phyloP scores from a whole-genome alignment of 1,139 yeast genomes.

The Candida tropicalis region DNA sequence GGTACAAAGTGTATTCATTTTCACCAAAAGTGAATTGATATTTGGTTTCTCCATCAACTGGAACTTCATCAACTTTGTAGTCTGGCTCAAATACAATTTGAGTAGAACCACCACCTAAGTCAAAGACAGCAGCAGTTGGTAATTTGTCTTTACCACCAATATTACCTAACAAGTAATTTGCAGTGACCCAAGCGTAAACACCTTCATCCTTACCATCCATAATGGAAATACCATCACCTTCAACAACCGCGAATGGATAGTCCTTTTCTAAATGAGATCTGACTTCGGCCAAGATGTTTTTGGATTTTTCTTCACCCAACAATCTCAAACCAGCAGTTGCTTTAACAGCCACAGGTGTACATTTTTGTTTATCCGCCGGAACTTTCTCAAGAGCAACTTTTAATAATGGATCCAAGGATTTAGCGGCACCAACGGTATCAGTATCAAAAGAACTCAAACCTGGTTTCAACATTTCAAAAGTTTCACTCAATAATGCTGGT shows the following conservation, averaged over 20 bases:
- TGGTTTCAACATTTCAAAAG: conserved; percentile 86
- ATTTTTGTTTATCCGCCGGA: conserved; percentile 69
- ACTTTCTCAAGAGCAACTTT: conserved; percentile 72
- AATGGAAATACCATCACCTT: conserved; percentile 80
- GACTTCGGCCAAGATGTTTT: conserved; percentile 73
- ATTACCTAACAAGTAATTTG: conserved; percentile 89
- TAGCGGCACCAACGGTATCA: conserved; percentile 83
- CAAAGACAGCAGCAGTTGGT: conserved; percentile 96
- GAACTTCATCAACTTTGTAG: conserved; percentile 49
- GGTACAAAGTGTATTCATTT: conserved; percentile 80
- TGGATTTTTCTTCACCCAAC: conserved; percentile 74
- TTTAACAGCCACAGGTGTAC: conserved; percentile 94
- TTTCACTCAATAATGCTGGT: conserved; percentile 77
- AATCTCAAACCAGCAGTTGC: conserved; percentile 97
- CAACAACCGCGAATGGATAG: conserved; percentile 90
- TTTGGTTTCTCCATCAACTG: conserved; percentile 89
- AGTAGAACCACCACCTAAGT: conserved; percentile 97
- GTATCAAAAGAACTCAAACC: conserved; percentile 87
- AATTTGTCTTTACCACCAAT: conserved; percentile 73
- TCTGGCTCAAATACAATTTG: conserved; percentile 97
- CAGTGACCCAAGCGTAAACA: conserved; percentile 98
- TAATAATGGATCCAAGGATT: conserved; percentile 79
- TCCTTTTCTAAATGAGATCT: conserved; percentile 70
- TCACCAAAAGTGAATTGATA: conserved; percentile 81
- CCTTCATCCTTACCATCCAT: conserved; percentile 99